Evolutionary conservation across 768 basidiomycete species (phyloP), one percentile per base, ranked within the genome.

Genomic region (Leccinum fibrillosum): DNA sequence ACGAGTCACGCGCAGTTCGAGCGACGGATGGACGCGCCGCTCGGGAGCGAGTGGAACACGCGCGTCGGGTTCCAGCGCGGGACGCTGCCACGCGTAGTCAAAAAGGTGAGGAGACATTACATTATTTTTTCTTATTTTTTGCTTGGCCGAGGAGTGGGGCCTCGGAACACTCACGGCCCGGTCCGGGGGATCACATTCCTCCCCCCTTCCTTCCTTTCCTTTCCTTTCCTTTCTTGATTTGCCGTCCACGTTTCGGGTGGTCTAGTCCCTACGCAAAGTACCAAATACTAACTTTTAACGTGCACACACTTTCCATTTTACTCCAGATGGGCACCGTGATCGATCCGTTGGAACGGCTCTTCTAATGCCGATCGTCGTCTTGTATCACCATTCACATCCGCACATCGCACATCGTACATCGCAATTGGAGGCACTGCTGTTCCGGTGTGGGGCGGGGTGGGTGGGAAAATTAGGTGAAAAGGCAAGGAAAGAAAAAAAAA

Each of bases 11-110:
- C 89, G 4, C 97, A 98, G 76, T 98, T 89, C 67, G 94, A 97
- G 74, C 85, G 88, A 34, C 82, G 82, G 60, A 85, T 97, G 79
- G 83, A 87, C 44, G 80, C 77, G 32, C 94, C 95, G 6, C 65
- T 98, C 28, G 96, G 96, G 7, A 78, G 78, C 51, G 96, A 98
- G 72, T 99, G 94, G 94, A 96, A 96, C 66, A 94, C 94, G 1
- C 79, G 93, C 51, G 81, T 90, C 9, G 88, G 79, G 3, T 91
- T 92, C 81, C 91, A 93, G 75, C 78, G 85, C 59, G 90, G 82
- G 57, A 96, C 94, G 25, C 67, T 95, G 62, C 94, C 94, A 2
- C 83, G 82, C 61, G 86, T 97, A 10, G 85, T 90, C 58, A 94
- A 89, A 76, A 98, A 95, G 86, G 91, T 88, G 58, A 19, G 42